Evolutionary conservation across 2,329 filamentous ascomycete species (phyloP), one percentile per base, ranked within the genome.

Genomic region (Xylaria sp.): DNA sequence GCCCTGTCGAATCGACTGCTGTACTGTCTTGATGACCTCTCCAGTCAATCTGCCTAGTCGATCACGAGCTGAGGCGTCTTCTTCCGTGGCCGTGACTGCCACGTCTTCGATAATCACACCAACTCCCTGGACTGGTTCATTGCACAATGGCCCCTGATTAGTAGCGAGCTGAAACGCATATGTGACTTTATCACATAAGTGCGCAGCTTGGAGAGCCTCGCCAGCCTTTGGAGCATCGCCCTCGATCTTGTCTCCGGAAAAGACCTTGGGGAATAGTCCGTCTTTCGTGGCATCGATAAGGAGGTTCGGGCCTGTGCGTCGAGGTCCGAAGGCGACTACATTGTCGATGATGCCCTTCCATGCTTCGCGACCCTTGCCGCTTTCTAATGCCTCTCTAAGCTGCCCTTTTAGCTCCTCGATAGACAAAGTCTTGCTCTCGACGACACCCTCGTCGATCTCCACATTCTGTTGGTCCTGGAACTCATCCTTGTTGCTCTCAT

Each of bases 101-200:
- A 97, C 84, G 56, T 93, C 90, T 80, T 99, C 94, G 58, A 99
- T 84, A 79, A 97, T 92, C 57, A 98, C 92, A 48, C 94, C 96
- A 28, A 97, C 87, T 59, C 96, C 96, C 82, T 97, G 95, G 57
- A 97, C 90, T 0, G 96, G 95, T 79, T 99, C 96, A 75, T 93
- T 88, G 80, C 96, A 98, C 59, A 98, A 87, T 0, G 96, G 94
- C 0, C 96, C 96, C 80, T 97, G 93, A 26, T 90, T 88, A 0
- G 91, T 97, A 46, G 93, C 92, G 17, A 98, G 90, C 79, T 99
- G 96, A 85, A 99, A 99, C 57, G 93, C 94, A 79, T 99, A 94
- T 9, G 89, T 86, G 71, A 98, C 92, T 78, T 97, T 98, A 83
- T 98, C 95, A 66, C 90, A 89, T 72, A 98, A 90, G 76, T 96